Conservation (phyloP, 495 filamentous ascomycete species). For the Aspergillus leporis region DNA sequence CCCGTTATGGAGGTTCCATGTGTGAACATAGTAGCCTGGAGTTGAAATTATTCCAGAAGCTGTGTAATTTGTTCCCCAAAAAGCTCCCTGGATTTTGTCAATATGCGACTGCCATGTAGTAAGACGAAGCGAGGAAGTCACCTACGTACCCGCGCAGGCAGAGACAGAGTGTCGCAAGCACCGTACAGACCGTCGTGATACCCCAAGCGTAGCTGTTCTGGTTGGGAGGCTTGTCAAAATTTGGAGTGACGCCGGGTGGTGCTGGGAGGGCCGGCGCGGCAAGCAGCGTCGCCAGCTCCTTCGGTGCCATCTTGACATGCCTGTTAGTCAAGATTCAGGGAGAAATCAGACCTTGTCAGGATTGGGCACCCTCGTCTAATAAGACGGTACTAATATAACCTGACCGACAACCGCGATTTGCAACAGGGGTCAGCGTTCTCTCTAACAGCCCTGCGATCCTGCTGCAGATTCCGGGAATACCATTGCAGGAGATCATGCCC, state of each 20-base stretch:
- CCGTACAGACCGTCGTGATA: conserved; percentile 22
- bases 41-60: conserved; percentile 20
- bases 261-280: conserved; percentile 19
- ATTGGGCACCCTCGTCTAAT: background rate
- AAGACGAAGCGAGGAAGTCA: too few relatives aligned
- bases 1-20: conserved; percentile 22
- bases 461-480: too few relatives aligned
- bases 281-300: conserved; percentile 4
- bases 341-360: background rate
- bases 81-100: conserved; percentile 16
- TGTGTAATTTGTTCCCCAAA: conserved; percentile 25
- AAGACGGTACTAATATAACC: background rate
- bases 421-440: too few relatives aligned
- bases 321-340: background rate
- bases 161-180: conserved; percentile 21
- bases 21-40: conserved; percentile 26
- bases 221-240: conserved; percentile 35
- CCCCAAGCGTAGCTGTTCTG: conserved; percentile 25
- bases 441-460: too few relatives aligned
- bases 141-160: conserved; percentile 3
- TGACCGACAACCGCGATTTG: too few relatives aligned
- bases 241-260: conserved; percentile 21
- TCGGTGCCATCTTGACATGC: conserved; percentile 2
- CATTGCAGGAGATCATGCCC: too few relatives aligned
- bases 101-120: background rate